Conservation (phyloP, 2,329 filamentous ascomycete genomes). For the Stagonosporopsis rhizophila region DNA sequence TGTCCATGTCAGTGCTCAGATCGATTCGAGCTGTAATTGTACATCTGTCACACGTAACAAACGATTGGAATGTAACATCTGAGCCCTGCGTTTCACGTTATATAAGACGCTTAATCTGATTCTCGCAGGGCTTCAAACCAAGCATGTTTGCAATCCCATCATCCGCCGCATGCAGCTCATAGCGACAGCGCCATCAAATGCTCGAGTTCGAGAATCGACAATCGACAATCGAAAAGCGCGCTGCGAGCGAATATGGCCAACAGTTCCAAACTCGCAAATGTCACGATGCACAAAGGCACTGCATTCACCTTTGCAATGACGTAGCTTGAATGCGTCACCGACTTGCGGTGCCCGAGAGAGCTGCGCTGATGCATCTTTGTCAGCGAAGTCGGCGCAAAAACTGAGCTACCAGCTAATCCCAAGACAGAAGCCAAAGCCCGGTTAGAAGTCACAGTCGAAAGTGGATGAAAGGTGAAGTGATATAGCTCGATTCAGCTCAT, state of each 20-base stretch:
- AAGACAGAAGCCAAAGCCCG: background rate
- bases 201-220: background rate
- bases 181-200: background rate
- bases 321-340: background rate
- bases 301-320: background rate
- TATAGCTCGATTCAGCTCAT: conserved; percentile 52
- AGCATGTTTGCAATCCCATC: background rate
- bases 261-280: background rate
- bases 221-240: background rate
- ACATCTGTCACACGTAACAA: background rate
- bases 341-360: background rate
- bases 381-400: background rate
- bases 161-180: background rate
- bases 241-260: background rate
- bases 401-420: background rate
- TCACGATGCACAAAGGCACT: background rate
- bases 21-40: background rate
- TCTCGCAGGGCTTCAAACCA: background rate
- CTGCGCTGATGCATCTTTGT: background rate
- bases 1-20: background rate
- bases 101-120: background rate
- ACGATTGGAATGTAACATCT: background rate
- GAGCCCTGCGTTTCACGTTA: background rate
- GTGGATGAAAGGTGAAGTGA: conserved; percentile 27
- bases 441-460: conserved; percentile 2